A percentile compares a stretch with the other conserved stretches of the same genome.
These are phyloP conservation scores for Hyphopichia wangnamkhiaoensis DNA, from an alignment of 1,139 yeast genomes.

Conservation along the genomic window DNA sequence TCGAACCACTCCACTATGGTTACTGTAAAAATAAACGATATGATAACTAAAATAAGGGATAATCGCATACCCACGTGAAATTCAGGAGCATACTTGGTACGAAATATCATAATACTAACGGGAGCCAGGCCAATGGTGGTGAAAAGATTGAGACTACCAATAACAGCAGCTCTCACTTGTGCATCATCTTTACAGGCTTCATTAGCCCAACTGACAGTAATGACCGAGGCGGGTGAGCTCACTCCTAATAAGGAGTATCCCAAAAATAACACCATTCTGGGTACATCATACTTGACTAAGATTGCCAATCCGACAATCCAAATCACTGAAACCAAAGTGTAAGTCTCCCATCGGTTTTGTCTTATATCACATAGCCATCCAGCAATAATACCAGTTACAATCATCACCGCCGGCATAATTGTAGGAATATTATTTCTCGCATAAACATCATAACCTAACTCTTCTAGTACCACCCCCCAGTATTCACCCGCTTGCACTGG, in stretches of 20 bases:
- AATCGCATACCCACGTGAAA: conserved; percentile 4
- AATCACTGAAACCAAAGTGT: conserved; percentile 4
- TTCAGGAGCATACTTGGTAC: conserved; percentile 5
- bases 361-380: background rate
- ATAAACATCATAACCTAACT: conserved; percentile 5
- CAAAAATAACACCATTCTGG: conserved; percentile 3
- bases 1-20: conserved; percentile 2
- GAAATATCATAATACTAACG: background rate
- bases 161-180: conserved; percentile 5
- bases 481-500: background rate
- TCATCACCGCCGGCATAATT: conserved; percentile 7
- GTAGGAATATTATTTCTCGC: conserved; percentile 8
- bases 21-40: conserved; percentile 1
- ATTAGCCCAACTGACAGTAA: conserved; percentile 9
- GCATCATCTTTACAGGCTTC: conserved; percentile 5
- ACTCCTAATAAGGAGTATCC: conserved; percentile 6
- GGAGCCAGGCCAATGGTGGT: background rate
- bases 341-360: background rate
- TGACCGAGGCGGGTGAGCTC: conserved; percentile 6
- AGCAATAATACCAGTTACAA: background rate
- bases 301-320: conserved; percentile 6
- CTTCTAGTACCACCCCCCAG: conserved; percentile 2
- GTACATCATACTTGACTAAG: conserved; percentile 5
- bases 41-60: conserved; percentile 1
- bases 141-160: conserved; percentile 7